Conservation (phyloP, 257 asterid species). For the Leonotis leonurus region DNA sequence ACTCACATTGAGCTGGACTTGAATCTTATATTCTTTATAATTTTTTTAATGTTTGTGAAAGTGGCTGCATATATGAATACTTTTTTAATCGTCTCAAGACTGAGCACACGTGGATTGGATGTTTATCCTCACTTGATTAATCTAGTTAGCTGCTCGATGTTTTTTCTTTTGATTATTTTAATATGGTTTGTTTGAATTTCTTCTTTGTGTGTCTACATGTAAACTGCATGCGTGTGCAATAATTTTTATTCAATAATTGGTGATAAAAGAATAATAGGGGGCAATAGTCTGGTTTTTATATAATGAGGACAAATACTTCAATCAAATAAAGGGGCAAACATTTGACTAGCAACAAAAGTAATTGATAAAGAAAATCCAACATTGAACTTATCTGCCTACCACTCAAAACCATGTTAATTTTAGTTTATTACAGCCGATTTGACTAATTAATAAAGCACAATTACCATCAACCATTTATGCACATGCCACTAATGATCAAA, state of each 20-base stretch:
- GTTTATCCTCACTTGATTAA: conserved; percentile 19
- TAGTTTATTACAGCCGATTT: conserved; percentile 24
- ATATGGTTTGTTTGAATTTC: conserved; percentile 8
- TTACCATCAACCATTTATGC: conserved; percentile 18
- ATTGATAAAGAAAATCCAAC: conserved; percentile 12
- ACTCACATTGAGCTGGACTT: conserved; percentile 10
- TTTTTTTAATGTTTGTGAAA: neutral
- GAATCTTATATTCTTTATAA: neutral
- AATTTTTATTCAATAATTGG: conserved; percentile 35
- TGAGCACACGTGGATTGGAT: conserved; percentile 31
- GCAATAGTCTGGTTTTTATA: conserved; percentile 22
- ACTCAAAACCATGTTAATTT: neutral
- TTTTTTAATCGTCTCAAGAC: neutral
- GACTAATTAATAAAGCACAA: conserved; percentile 6
- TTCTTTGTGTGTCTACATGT: conserved; percentile 23
- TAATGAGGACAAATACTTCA: conserved; percentile 37
- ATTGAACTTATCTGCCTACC: conserved; percentile 7
- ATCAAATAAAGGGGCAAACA: conserved; percentile 34
- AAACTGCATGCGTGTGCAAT: conserved; percentile 38
- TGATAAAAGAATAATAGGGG: conserved; percentile 17
- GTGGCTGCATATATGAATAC: neutral
- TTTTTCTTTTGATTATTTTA: neutral
- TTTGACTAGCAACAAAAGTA: conserved; percentile 33
- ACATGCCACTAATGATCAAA: conserved; percentile 7
- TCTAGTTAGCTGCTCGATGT: conserved; percentile 19